Base-by-base conservation (phyloP, 148 eudicot genomes). In the Linanthus parryae region DNA sequence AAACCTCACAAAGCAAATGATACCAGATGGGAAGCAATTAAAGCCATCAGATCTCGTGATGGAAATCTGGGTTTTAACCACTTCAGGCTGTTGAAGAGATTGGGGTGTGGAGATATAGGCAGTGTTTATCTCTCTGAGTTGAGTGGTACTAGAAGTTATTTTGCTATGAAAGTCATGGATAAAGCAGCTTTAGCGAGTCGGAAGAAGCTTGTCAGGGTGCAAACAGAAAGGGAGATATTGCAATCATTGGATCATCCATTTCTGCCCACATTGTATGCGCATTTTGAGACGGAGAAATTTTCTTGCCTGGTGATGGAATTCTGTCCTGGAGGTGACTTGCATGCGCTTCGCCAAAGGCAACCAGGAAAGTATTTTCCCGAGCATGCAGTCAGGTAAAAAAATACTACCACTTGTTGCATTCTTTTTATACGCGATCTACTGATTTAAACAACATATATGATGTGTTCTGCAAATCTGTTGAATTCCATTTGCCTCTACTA, bases 321-420 rank as follows among this genome's bases (percentile, higher is more conserved):
- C 35, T 91, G 97, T 44, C 86, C 95, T 19, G 97, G 97, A 2
- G 97, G 97, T 38, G 97, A 91, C 81, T 75, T 91, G 69, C 95
- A 91, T 63, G 82, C 83, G 0, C 73, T 91, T 20, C 56, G 94
- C 73, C 97, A 81, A 72, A 74, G 74, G 69, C 95, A 79, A 42
- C 87, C 82, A 13, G 82, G 80, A 56, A 91, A 76, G 70, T 83
- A 53, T 62, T 91, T 91, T 63, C 66, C 95, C 1, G 97, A 91
- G 79, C 84, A 83, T 53, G 95, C 95, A 64, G 84, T 95, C 61
- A 91, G 97, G 97, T 91, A n/a, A 49, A 29, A 72, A 36, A 36
- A 1, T 35, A 19, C 25, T 28, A 29, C n/a, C 40, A 8, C 27
- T 24, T 3, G 9, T 22, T 20, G 37, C 14, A 0, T 56, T 25